These are phyloP conservation scores for Platanthera guangdongensis DNA, from an alignment of 106 monocot genomes.

Conservation along the genomic window DNA sequence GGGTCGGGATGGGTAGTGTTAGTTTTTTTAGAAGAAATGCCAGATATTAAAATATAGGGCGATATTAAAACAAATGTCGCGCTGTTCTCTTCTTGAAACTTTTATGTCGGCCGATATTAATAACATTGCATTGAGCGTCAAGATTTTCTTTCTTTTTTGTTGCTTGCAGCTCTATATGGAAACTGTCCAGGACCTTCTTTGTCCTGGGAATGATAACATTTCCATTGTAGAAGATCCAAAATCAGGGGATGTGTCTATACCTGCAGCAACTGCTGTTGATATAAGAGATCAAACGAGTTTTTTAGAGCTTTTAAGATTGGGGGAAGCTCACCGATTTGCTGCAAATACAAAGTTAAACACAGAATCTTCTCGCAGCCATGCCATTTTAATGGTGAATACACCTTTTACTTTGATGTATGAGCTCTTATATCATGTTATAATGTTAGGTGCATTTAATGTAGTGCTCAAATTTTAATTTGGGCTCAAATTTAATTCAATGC, in stretches of 20 bases:
- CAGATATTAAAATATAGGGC: no score
- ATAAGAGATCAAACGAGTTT: conserved; percentile 82
- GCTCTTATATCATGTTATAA: background rate
- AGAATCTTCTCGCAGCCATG: conserved; percentile 98
- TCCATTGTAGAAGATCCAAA: conserved; percentile 89
- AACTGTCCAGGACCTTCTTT: conserved; percentile 93
- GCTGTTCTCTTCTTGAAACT: no score
- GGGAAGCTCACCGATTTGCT: conserved; percentile 91
- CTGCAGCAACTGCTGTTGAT: conserved; percentile 78
- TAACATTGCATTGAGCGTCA: background rate
- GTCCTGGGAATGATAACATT: conserved; percentile 90
- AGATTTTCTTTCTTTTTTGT: conserved; percentile 11
- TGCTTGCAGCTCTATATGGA: conserved; percentile 87
- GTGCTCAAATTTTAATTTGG: background rate
- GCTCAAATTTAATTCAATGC: background rate
- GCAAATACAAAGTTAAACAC: conserved; percentile 98
- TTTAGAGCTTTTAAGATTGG: conserved; percentile 77
- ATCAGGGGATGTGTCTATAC: conserved; percentile 92
- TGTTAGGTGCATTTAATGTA: background rate
- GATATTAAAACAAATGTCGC: no score
- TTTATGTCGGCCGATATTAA: no score
- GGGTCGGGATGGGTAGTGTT: no score
- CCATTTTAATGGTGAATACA: conserved; percentile 77
- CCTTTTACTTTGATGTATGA: background rate
- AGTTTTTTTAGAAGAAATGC: no score